These are phyloP conservation scores for Teratosphaeria nubilosa DNA, from an alignment of 2,329 filamentous ascomycete genomes.

Conservation along the genomic window DNA sequence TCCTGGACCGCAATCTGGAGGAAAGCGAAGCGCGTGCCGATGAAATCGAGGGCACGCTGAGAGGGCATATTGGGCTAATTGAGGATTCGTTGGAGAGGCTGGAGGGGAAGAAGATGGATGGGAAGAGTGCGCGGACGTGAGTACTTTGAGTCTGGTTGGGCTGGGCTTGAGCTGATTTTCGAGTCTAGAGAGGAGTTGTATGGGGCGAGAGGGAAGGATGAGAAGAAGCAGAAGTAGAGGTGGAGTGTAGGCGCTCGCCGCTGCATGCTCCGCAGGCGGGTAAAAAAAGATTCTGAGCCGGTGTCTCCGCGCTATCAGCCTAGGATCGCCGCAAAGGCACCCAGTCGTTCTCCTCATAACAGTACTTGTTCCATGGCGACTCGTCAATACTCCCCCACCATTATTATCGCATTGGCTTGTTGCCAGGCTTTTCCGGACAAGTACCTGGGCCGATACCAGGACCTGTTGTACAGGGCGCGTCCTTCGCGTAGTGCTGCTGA, in stretches of 20 bases:
- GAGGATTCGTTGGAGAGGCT: conserved; percentile 36
- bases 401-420: too few species aligned
- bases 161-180: background rate
- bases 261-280: too few species aligned
- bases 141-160: background rate
- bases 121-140: conserved; percentile 30
- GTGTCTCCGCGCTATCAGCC: too few species aligned
- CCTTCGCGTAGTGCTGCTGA: too few species aligned
- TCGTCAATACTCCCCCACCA: too few species aligned
- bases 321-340: too few species aligned
- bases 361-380: too few species aligned
- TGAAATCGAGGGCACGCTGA: conserved; percentile 38
- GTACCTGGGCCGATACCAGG: too few species aligned
- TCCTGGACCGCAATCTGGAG: conserved; percentile 34
- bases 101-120: conserved; percentile 31
- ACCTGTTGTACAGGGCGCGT: too few species aligned
- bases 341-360: too few species aligned
- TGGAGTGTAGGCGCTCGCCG: background rate
- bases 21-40: conserved; percentile 40
- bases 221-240: conserved; percentile 6
- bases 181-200: conserved; percentile 11
- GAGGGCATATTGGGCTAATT: conserved; percentile 39
- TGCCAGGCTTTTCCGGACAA: too few species aligned
- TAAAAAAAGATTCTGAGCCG: too few species aligned
- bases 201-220: conserved; percentile 9